Percentiles rank a stretch among this genome's conserved stretches.
These are phyloP conservation scores for Cladosporium colombiae DNA, from an alignment of 2,329 filamentous ascomycete species.

Conservation along the genomic window DNA sequence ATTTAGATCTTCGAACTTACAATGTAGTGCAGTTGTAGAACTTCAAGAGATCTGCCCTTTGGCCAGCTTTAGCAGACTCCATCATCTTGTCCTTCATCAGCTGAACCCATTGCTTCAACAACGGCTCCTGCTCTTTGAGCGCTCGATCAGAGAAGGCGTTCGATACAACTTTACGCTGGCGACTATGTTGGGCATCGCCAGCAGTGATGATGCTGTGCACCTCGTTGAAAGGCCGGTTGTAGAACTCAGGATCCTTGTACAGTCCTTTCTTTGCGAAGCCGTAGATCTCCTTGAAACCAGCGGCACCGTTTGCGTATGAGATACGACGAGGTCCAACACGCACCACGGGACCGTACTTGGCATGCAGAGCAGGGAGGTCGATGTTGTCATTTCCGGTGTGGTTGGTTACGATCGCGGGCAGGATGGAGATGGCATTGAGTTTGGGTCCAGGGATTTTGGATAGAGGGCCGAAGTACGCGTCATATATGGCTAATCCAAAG, in stretches of 20 bases:
- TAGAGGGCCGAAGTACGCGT: conserved; percentile 47
- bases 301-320: conserved; percentile 42
- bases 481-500: conserved; percentile 35
- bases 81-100: conserved; percentile 30
- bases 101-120: conserved; percentile 33
- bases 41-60: conserved; percentile 33
- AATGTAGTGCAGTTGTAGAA: conserved; percentile 37
- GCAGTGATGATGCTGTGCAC: conserved; percentile 36
- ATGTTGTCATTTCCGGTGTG: conserved; percentile 25
- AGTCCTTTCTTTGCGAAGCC: conserved; percentile 33
- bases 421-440: conserved; percentile 25
- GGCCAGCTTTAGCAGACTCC: conserved; percentile 24
- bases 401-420: conserved; percentile 25
- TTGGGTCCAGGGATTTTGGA: conserved; percentile 47
- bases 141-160: conserved; percentile 35
- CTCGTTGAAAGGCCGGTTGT: conserved; percentile 27
- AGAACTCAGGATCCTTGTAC: conserved; percentile 31
- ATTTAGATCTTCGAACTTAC: conserved; percentile 14
- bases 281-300: conserved; percentile 49
- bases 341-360: conserved; percentile 49
- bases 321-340: conserved; percentile 52
- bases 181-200: conserved; percentile 42
- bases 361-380: conserved; percentile 37
- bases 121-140: conserved; percentile 33
- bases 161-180: conserved; percentile 38